Base-by-base conservation (phyloP, 345 rosid species). In the Toxicodendron radicans region DNA sequence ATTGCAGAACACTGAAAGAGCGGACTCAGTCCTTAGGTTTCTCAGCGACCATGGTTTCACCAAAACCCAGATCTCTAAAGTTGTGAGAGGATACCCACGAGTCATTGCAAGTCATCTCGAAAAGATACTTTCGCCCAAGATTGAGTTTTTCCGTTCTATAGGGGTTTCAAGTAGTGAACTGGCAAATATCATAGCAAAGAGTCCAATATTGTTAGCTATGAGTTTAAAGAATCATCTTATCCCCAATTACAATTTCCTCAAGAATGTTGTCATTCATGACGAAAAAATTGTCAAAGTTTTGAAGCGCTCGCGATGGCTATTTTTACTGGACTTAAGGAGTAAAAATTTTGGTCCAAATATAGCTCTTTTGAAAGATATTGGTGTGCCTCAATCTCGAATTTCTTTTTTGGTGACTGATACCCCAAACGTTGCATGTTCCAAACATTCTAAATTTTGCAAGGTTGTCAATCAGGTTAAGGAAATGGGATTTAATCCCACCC, bases 121-220 rank as follows among this genome's bases (percentile, higher is more conserved):
- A 20, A 59, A 33, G 54, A 46, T 16, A 43, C 49, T 58, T 32
- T 56, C 52, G 76, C 56, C 73, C 51, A 81, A 77, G 63, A 14
- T 81, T 3, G 65, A 72, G 10, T 81, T 81, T 45, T 75, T 81
- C 16, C 7, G 6, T 6, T 75, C 82, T 9, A 75, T 41, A 58
- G 81, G 75, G 0, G n/a, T 68, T 41, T 78, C 79, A 3, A 23
- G 58, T 1, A 5, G 33, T 48, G 74, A 68, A 30, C 48, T 78
- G 58, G 67, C 33, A 11, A 51, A 14, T 32, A n/a, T 77, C 43
- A 33, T 81, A 11, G 4, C 57, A 46, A 2, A 1, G 0, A 0
- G 13, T 7, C 82, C 78, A 14, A 7, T 0, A 18, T 27, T 66
- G 6, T 58, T 78, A 30, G 2, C 0, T 3, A 12, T 27, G 33